Evolutionary conservation across 768 basidiomycete species (phyloP).

Genomic region (Trametopsis cervina): DNA sequence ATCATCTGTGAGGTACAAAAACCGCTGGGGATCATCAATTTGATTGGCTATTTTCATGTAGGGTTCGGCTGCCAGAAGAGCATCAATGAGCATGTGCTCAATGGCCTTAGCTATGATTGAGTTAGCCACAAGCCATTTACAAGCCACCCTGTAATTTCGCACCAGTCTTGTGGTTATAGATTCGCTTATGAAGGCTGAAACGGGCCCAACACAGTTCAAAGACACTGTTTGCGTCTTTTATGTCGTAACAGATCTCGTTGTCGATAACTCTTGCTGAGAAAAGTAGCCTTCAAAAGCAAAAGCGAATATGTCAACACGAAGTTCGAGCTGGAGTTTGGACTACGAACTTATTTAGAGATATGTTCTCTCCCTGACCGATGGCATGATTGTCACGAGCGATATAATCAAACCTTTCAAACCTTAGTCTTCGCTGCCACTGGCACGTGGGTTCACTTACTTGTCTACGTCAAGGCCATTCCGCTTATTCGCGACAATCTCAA

Average conservation of each 20-base stretch:
- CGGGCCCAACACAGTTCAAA: conserved; percentile 69
- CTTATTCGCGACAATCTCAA: conserved; percentile 81
- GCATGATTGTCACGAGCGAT: conserved; percentile 69
- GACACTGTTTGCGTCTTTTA: conserved; percentile 74
- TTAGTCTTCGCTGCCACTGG: neutral
- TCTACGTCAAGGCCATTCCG: conserved; percentile 83
- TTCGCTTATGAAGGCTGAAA: conserved; percentile 73
- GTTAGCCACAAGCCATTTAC: neutral
- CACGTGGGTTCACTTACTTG: conserved; percentile 43
- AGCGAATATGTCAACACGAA: neutral
- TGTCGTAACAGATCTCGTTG: conserved; percentile 71
- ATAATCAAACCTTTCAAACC: conserved; percentile 62
- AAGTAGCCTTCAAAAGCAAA: conserved; percentile 46
- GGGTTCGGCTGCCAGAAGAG: conserved; percentile 61
- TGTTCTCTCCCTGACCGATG: conserved; percentile 54
- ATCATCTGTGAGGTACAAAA: conserved; percentile 60
- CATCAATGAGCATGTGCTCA: conserved; percentile 83
- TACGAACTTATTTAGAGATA: conserved; percentile 38
- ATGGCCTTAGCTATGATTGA: conserved; percentile 57
- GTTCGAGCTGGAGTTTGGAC: neutral
- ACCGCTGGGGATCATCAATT: conserved; percentile 52
- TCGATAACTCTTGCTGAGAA: conserved; percentile 70
- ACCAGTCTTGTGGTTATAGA: conserved; percentile 82
- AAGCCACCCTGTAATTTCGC: conserved; percentile 13
- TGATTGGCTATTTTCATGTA: conserved; percentile 50